phyloP scores from a whole-genome alignment of 768 basidiomycete genomes.

The Coprinopsis cinerea region DNA sequence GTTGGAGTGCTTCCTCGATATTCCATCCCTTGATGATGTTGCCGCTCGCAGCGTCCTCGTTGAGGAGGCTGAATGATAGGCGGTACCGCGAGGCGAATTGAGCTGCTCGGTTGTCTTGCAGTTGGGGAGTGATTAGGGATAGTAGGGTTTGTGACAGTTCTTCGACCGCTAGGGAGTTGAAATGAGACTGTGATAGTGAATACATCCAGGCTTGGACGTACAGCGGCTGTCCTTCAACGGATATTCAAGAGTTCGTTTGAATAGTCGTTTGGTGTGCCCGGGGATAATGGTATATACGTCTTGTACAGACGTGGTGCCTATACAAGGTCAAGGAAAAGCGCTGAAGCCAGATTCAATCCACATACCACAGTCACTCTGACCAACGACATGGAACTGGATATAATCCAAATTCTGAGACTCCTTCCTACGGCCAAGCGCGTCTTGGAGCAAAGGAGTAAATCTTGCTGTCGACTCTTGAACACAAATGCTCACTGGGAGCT shows the following conservation, averaged over 20 bases:
- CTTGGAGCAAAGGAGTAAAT: conserved; percentile 18
- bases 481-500: conserved; percentile 43
- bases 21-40: conserved; percentile 66
- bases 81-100: conserved; percentile 82
- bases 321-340: background rate
- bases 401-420: background rate
- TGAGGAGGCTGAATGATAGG: conserved; percentile 87
- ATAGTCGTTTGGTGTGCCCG: background rate
- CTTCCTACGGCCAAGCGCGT: conserved; percentile 16
- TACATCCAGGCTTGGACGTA: conserved; percentile 13
- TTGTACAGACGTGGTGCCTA: background rate
- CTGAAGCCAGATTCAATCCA: background rate
- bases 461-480: conserved; percentile 1
- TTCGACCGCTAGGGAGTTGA: conserved; percentile 12
- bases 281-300: background rate
- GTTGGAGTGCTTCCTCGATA: conserved; percentile 50
- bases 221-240: conserved; percentile 9
- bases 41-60: conserved; percentile 78
- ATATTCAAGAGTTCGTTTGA: background rate
- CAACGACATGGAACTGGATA: background rate
- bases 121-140: conserved; percentile 25
- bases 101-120: conserved; percentile 33
- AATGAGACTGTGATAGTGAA: background rate
- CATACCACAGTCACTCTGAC: background rate
- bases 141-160: conserved; percentile 26